Evolutionary conservation across 176 grass and related monocot species (phyloP), one percentile per base, ranked within the genome.

Genomic region (Aegilops tauschii): DNA sequence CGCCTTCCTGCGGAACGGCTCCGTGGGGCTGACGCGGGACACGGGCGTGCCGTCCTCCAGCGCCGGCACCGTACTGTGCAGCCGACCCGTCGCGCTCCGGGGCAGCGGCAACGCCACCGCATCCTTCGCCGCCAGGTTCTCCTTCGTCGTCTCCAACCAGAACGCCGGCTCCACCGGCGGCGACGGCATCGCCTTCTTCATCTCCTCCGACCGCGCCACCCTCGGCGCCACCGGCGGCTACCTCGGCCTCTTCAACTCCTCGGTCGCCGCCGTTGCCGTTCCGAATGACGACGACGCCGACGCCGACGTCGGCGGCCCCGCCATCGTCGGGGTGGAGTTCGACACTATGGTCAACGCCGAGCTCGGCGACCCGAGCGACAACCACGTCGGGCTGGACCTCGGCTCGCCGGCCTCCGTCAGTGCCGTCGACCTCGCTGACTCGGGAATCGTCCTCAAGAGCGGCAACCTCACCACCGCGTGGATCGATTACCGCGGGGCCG

Each of bases 161-260:
- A 95, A 89, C 79, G 64, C 82, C 1, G 90, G 84, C 39, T 88
- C 88, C 12, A 42, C 61, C 8, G 93, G 93, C 1, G 96, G 96
- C 31, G 96, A 98, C 11, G 96, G 96, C 56, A 20, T 98, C 56
- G 88, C 96, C 18, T 98, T 98, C 90, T 98, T 98, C 83, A 32
- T 95, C 80, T 91, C 96, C 45, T 49, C 96, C 2, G 18, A 16
- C 80, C 91, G 83, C 77, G 62, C 54, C 72, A 90, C 93, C 16
- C 85, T 95, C 66, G 91, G 96, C 7, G 78, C 76, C 79, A 89
- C 91, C 66, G 93, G 93, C 18, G 93, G 91, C 64, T 95, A 92
- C 80, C 91, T 98, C 45, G 93, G 96, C 66, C 86, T 98, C 75
- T 98, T 98, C 88, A 92, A 86, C 75, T 64, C 80, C 23, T 90